Percentiles rank a stretch among this genome's conserved stretches.
Evolutionary conservation across 352 stramenopile genomes (phyloP).

Genomic region (Globisporangium radiosum): DNA sequence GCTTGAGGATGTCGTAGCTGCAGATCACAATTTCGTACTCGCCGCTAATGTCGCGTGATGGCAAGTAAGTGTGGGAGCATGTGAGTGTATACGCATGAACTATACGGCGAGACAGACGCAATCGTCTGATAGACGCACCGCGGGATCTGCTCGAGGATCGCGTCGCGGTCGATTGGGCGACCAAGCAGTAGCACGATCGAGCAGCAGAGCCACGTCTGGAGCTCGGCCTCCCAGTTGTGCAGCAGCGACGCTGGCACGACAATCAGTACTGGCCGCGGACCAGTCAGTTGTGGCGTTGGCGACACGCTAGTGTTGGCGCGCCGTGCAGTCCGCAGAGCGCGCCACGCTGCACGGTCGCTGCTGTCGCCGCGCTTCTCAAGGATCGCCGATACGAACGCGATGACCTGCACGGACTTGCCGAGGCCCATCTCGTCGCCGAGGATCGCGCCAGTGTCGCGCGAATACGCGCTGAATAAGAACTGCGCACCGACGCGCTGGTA

Average conservation of each 20-base stretch:
- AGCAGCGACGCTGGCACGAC: constrained; percentile 97
- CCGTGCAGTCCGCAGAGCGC: constrained; percentile 89
- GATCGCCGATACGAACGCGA: constrained; percentile 87
- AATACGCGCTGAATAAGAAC: constrained; percentile 61
- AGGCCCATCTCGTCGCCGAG: constrained; percentile 99
- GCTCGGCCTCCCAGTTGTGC: constrained; percentile 98
- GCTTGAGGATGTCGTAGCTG: constrained; percentile 89
- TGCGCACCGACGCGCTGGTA: constrained; percentile 68
- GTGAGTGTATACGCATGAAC: background rate
- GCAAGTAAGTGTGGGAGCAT: background rate
- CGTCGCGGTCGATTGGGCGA: constrained; percentile 43
- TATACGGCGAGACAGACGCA: background rate
- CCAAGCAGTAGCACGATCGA: constrained; percentile 56
- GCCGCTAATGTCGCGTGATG: constrained; percentile 18
- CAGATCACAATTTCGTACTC: constrained; percentile 78
- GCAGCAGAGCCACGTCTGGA: constrained; percentile 92
- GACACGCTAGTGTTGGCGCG: constrained; percentile 21
- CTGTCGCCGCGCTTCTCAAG: constrained; percentile 91
- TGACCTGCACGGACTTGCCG: constrained; percentile 92
- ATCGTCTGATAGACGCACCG: constrained; percentile 43
- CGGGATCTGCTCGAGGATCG: constrained; percentile 57
- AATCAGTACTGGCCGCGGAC: constrained; percentile 91
- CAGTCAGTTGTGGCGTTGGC: constrained; percentile 15
- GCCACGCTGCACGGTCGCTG: constrained; percentile 94
- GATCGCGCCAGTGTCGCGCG: constrained; percentile 71